Evolutionary conservation across 2,329 filamentous ascomycete species (phyloP).

Genomic region (Proliferodiscus dingleyae): DNA sequence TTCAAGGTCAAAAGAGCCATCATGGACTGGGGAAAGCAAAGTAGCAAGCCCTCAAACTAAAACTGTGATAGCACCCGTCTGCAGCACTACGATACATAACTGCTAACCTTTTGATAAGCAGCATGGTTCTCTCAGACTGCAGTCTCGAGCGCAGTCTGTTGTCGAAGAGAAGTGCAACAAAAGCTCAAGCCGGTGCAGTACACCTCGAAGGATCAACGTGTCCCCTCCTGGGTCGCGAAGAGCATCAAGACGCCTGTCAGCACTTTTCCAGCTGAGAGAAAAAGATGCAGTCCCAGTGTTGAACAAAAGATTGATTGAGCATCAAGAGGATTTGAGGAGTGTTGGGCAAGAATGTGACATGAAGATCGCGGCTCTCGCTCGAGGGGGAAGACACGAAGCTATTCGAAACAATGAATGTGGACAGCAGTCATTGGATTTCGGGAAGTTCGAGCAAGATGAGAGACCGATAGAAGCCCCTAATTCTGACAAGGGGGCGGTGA

Average conservation of each 20-base stretch:
- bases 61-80: too few relatives aligned
- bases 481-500: too few relatives aligned
- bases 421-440: not conserved
- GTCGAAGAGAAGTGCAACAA: not conserved
- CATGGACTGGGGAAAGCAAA: too few relatives aligned
- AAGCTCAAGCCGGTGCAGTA: not conserved
- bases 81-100: too few relatives aligned
- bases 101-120: not conserved
- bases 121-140: not conserved
- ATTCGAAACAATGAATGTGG: not conserved
- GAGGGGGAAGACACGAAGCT: not conserved
- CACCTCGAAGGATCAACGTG: not conserved
- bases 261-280: conserved; percentile 5
- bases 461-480: too few relatives aligned
- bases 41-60: not conserved
- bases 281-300: conserved; percentile 7
- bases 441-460: not conserved
- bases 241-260: conserved; percentile 9
- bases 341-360: conserved; percentile 7
- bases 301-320: conserved; percentile 12
- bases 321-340: conserved; percentile 13
- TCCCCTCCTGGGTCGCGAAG: conserved; percentile 8
- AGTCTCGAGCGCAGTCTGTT: not conserved
- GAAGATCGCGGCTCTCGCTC: not conserved
- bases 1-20: conserved; percentile 1